Conservation (phyloP, 805 yeast genomes). For the Metschnikowia orientalis region DNA sequence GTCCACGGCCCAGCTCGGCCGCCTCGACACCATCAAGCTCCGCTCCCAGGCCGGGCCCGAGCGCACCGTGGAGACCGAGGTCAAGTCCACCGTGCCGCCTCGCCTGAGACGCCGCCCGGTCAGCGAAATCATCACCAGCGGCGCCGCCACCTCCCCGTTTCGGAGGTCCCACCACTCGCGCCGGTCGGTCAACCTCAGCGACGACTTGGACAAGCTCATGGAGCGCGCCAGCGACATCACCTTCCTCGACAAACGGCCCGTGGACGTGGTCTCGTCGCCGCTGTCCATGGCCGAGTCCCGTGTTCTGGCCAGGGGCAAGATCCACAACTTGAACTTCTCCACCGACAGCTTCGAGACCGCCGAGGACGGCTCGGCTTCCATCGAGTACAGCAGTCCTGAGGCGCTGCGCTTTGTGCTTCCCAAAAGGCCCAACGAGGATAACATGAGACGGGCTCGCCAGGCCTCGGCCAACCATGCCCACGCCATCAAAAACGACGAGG, state of each 20-base stretch:
- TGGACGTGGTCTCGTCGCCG: not conserved
- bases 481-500: too few relatives aligned
- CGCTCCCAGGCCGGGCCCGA: slow-evolving; percentile 23
- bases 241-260: slow-evolving; percentile 1
- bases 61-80: slow-evolving; percentile 28
- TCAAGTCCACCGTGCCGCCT: slow-evolving; percentile 37
- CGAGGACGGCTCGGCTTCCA: slow-evolving; percentile 6
- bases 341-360: slow-evolving; percentile 18
- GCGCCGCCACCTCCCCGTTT: slow-evolving; percentile 1
- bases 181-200: slow-evolving; percentile 27
- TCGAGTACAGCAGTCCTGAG: not conserved
- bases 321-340: slow-evolving; percentile 2
- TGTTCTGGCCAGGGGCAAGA: not conserved
- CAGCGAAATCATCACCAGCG: slow-evolving; percentile 19
- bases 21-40: slow-evolving; percentile 20
- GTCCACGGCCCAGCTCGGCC: slow-evolving; percentile 17
- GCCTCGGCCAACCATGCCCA: slow-evolving; percentile 11
- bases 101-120: slow-evolving; percentile 37
- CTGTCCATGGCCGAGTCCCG: not conserved
- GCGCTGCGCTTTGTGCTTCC: slow-evolving; percentile 11
- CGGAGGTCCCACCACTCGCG: slow-evolving; percentile 10
- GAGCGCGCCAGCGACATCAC: slow-evolving; percentile 23
- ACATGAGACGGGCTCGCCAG: slow-evolving; percentile 15
- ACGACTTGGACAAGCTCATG: slow-evolving; percentile 39
- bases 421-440: slow-evolving; percentile 15